Conservation (phyloP, 257 asterid species). For the Nicotiana sylvestris region DNA sequence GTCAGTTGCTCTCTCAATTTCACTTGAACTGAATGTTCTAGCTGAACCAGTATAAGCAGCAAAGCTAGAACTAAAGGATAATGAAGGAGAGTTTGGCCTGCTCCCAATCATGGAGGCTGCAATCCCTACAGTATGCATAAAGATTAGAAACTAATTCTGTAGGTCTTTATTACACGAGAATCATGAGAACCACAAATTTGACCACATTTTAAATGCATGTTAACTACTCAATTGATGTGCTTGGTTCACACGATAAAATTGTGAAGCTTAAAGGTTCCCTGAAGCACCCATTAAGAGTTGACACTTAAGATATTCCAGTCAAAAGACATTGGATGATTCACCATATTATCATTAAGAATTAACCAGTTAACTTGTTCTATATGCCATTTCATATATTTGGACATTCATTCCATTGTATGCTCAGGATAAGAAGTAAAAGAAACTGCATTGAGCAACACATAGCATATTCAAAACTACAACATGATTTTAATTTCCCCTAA, state of each 20-base stretch:
- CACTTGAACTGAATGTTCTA: constrained; percentile 57
- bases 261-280: constrained; percentile 2
- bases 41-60: constrained; percentile 78
- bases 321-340: neutral
- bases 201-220: neutral
- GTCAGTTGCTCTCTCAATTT: constrained; percentile 78
- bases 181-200: neutral
- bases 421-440: neutral
- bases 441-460: neutral
- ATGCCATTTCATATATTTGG: neutral
- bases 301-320: constrained; percentile 2
- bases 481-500: neutral
- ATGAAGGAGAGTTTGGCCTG: constrained; percentile 59
- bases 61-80: constrained; percentile 77
- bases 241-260: neutral
- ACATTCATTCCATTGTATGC: neutral
- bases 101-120: constrained; percentile 52
- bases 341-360: constrained; percentile 2
- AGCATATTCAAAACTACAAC: neutral
- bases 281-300: neutral
- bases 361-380: neutral
- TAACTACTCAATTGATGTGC: neutral
- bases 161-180: neutral
- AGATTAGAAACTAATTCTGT: neutral
- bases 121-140: constrained; percentile 31